Evolutionary conservation across 176 grass and related monocot genomes (phyloP), one percentile per base, ranked within the genome.

Genomic region (Raddia distichophylla): DNA sequence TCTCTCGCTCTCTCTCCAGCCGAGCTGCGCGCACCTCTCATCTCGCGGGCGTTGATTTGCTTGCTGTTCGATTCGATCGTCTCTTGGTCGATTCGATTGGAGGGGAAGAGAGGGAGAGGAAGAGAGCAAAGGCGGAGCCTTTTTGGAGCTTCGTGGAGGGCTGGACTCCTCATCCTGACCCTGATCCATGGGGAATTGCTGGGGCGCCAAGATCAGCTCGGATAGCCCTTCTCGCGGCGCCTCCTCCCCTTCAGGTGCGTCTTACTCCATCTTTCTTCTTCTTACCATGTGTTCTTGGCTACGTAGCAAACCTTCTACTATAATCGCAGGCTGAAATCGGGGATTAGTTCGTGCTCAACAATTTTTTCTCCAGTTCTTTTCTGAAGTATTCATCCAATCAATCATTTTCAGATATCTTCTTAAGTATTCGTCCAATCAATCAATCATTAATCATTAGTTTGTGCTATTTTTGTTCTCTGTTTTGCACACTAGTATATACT

Each of bases 171-270:
- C 13, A 5, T 4, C 46, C 59, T 8, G 18, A 5, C 2, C 46
- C 48, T 52, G 20, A 59, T 2, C 79, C 84, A 93, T 93, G 91
- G 91, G 91, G 57, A 93, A 93, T 56, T 93, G 91, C 57, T 93
- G 82, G 78, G 91, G 85, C 75, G 75, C 91, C 74, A 93, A 86
- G 91, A 90, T 93, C 59, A 86, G 86, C 88, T 90, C 91, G 56
- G 85, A 93, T n/a, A 90, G 57, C 76, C 60, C 87, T 6, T 85
- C 72, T 6, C 80, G 85, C 68, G 57, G 37, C 55, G 56, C 77
- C n/a, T 42, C 46, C 15, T 73, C 74, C 16, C 69, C 81, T 6
- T 83, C 88, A 86, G 91, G 91, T 93, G 16, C 15, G 35, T 10
- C 0, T 10, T 5, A 7, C 3, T 3, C 27, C 27, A 27, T 27